Base-by-base conservation (phyloP, 371 early-diverging fungal species). In the Mucor racemosus region DNA sequence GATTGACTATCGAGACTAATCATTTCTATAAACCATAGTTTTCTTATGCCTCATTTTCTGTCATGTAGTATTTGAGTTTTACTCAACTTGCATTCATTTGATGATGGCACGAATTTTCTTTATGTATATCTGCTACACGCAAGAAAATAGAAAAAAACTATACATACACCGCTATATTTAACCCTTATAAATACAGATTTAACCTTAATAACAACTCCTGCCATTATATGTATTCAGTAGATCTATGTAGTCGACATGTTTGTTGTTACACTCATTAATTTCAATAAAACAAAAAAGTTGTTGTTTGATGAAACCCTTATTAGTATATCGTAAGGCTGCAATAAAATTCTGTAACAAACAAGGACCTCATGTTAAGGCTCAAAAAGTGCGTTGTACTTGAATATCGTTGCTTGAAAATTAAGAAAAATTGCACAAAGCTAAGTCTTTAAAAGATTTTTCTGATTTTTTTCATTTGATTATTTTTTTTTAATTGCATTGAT, bases 191-290 rank as follows among this genome's bases (percentile, higher is more conserved):
- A 21, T 5, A 10, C 48, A 46, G 8, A 13, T 26, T 31, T 26
- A 31, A 31, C 21, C 31, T 53, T 53, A 31, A 53, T 31, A 38
- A 11, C 53, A 31, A 26, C 26, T 53, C 31, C 26, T 21, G 53
- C 53, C 26, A 31, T 53, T 53, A 53, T 21, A 53, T 53, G 53
- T 53, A 53, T 21, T 53, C 53, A 53, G 53, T 53, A 21, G 53
- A 53, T 53, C 53, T 31, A 21, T 31, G 48, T 46, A 46, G 48
- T 46, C 50, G 50, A 17, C 3, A 50, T 50, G 26, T 53, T 31
- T 53, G 53, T 31, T 31, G 53, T 53, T 53, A 53, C 53, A 53
- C 53, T 53, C 53, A 53, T 53, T 53, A 53, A 53, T 53, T 31
- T 53, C 31, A 31, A 53, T 31, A 14, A 53, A 53, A 53, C 53